Evolutionary conservation across 2,329 filamentous ascomycete genomes (phyloP).

Genomic region (Keithomyces neogunnii): DNA sequence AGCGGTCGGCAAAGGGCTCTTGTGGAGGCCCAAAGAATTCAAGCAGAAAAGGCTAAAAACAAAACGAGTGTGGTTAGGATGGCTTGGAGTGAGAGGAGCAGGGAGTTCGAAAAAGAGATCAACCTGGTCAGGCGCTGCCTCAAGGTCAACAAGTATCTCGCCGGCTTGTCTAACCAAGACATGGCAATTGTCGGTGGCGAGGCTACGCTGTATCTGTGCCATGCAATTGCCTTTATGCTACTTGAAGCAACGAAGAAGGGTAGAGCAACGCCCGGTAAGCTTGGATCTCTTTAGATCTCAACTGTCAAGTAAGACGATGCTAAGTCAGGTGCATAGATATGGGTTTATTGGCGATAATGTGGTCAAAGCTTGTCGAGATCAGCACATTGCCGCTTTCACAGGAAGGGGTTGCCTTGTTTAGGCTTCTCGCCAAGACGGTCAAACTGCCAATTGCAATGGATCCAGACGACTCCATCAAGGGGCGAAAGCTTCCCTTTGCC

Average conservation of each 20-base stretch:
- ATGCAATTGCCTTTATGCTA: conserved; percentile 15
- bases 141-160: conserved; percentile 38
- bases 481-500: background rate
- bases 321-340: background rate
- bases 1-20: conserved; percentile 29
- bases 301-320: background rate
- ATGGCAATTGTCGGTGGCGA: conserved; percentile 20
- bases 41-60: conserved; percentile 21
- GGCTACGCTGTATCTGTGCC: conserved; percentile 24
- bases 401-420: conserved; percentile 6
- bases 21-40: conserved; percentile 23
- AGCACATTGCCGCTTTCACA: conserved; percentile 5
- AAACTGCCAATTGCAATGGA: conserved; percentile 5
- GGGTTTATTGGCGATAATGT: conserved; percentile 8
- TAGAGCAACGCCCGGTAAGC: background rate
- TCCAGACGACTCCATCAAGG: background rate
- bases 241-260: background rate
- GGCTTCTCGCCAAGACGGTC: conserved; percentile 8
- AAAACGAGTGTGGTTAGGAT: conserved; percentile 1
- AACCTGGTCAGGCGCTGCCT: conserved; percentile 33
- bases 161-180: conserved; percentile 27
- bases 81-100: conserved; percentile 17
- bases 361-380: conserved; percentile 10
- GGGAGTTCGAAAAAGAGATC: conserved; percentile 35
- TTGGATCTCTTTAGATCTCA: background rate